Evolutionary conservation across 176 grass and related monocot species (phyloP), one percentile per base, ranked within the genome.

Genomic region (Rhynchospora tenuis): DNA sequence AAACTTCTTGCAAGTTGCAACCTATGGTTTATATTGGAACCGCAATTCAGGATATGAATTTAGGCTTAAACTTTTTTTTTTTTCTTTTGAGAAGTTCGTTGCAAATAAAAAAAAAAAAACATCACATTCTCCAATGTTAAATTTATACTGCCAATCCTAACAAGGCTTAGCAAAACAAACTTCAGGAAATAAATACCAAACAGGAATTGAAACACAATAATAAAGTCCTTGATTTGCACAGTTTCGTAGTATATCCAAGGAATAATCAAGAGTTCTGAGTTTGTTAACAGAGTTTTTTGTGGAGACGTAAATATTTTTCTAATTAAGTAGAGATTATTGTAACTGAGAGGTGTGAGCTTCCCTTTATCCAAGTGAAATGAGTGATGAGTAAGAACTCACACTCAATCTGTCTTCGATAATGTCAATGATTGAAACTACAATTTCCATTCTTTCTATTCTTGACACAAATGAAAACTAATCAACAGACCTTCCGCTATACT

Each of bases 361-460:
- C 66, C 33, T 74, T 27, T 75, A 20, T 54, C 5, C 52, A 54
- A 23, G 45, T 52, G 19, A 54, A 75, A 13, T 75, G 6, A 75
- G 48, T 54, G 23, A n/a, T n/a, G 2, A 54, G 72, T 17, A 55
- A 55, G 24, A 75, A 26, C 48, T 75, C 71, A 50, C 23, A 28
- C 43, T 27, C 22, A 51, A n/a, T n/a, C 4, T 26, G 0, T 27
- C 22, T 74, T 1, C 45, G 52, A 52, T 51, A 50, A n/a, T 75
- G 51, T 17, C 47, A 52, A 24, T 24, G 46, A 16, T 17, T 55
- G 48, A 23, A 73, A 73, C 45, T 73, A 51, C 27, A 66, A 66
- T 19, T 73, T 28, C 23, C 23, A 76, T 55, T 76, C 72, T 76
- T 76, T 55, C 24, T 52, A 16, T 76, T 75, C 71, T 75, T 75